These are phyloP conservation scores for Diaporthe ilicicola DNA, from an alignment of 2,329 filamentous ascomycete genomes.

Conservation along the genomic window DNA sequence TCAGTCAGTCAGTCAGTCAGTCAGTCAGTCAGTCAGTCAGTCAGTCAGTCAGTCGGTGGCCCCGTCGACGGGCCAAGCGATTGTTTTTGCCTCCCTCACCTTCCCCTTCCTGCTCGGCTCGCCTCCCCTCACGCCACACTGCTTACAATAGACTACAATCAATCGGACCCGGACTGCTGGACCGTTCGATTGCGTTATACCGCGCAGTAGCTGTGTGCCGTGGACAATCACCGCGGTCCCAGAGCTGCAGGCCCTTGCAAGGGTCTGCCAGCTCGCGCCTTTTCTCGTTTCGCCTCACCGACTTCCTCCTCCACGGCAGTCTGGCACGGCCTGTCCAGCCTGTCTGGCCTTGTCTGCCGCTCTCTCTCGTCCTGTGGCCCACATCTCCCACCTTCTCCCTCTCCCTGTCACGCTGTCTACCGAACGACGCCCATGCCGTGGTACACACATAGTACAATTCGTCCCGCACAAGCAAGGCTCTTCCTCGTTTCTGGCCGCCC, in stretches of 20 bases:
- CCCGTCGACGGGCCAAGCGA: background rate
- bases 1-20: too few relatives aligned
- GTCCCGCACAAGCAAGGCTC: constrained; percentile 1
- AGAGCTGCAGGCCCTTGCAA: constrained; percentile 20
- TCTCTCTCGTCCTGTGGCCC: constrained; percentile 8
- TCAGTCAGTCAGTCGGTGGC: too few relatives aligned
- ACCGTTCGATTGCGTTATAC: constrained; percentile 39
- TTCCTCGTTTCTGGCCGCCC: constrained; percentile 15
- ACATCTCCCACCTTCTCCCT: background rate
- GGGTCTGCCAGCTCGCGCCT: constrained; percentile 43
- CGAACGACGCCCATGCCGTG: background rate
- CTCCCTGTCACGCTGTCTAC: background rate
- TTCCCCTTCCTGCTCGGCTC: constrained; percentile 30
- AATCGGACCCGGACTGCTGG: constrained; percentile 30
- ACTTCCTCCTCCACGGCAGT: constrained; percentile 45
- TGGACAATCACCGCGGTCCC: constrained; percentile 12
- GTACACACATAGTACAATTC: constrained; percentile 1
- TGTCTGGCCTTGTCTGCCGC: too few relatives aligned
- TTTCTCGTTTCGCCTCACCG: constrained; percentile 48
- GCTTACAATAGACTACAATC: constrained; percentile 26
- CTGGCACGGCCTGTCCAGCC: constrained; percentile 18
- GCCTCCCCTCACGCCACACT: constrained; percentile 45
- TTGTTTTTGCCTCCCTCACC: background rate
- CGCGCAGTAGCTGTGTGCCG: constrained; percentile 41
- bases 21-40: too few relatives aligned